A percentile compares a stretch with the other conserved stretches of the same genome.
Conservation (phyloP, 2,329 filamentous ascomycete species). For the Teratosphaeria zuluensis region DNA sequence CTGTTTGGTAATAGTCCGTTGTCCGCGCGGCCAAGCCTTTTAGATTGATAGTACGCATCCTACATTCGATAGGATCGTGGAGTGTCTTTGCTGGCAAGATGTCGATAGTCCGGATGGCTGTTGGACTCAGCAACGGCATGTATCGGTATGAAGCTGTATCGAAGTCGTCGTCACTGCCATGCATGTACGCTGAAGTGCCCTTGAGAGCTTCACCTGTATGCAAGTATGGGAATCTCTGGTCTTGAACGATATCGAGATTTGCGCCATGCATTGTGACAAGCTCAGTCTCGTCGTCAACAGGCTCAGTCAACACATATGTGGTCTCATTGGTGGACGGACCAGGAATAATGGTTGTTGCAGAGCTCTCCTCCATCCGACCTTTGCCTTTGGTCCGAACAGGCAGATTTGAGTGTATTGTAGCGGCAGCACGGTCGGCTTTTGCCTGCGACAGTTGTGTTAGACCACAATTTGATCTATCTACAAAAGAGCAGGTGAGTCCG, state of each 20-base stretch:
- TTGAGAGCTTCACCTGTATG: neutral
- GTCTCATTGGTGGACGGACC: neutral
- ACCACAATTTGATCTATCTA: too few relatives aligned
- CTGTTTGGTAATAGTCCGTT: neutral
- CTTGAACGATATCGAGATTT: neutral
- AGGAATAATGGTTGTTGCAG: neutral
- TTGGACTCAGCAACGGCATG: neutral
- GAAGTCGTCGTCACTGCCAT: neutral
- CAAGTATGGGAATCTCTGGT: neutral
- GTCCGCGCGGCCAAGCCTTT: neutral
- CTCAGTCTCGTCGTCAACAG: neutral
- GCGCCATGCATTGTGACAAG: neutral
- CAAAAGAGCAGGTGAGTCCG: too few relatives aligned
- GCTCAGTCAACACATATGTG: neutral
- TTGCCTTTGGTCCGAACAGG: neutral
- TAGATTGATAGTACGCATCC: neutral
- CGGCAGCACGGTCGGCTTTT: neutral
- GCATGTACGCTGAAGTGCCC: neutral
- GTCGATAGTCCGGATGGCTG: neutral
- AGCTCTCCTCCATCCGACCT: neutral
- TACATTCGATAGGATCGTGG: neutral
- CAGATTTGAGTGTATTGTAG: neutral
- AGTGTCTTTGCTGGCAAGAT: neutral
- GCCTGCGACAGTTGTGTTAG: too few relatives aligned
- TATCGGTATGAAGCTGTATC: neutral